A percentile compares a stretch with the other conserved stretches of the same genome.
Conservation (phyloP, 164 flowering plant genomes). For the Vitis rupestris region DNA sequence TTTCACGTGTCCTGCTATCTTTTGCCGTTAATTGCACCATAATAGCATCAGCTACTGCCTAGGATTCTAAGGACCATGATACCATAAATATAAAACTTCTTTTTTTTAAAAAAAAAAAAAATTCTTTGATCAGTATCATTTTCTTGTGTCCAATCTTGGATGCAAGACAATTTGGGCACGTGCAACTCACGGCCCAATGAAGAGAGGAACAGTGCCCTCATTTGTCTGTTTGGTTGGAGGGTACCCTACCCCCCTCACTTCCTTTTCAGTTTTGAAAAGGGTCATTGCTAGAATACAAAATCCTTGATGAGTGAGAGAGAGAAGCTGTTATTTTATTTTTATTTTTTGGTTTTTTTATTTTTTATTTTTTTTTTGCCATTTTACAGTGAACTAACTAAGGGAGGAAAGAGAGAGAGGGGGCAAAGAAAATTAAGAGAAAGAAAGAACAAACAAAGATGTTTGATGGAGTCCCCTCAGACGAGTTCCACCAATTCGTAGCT, state of each 20-base stretch:
- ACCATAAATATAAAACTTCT: background rate
- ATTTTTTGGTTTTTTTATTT: conserved; percentile 6
- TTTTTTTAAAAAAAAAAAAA: background rate
- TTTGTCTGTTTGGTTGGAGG: conserved; percentile 1
- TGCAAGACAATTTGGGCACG: too few relatives aligned
- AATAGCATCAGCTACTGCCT: conserved; percentile 33
- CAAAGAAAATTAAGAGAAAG: background rate
- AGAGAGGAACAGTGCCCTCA: too few relatives aligned
- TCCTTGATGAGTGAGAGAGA: conserved; percentile 35
- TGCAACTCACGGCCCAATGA: too few relatives aligned
- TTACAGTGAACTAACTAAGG: conserved; percentile 14
- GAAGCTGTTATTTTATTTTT: background rate
- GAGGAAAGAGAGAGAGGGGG: conserved; percentile 6
- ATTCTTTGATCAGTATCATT: too few relatives aligned
- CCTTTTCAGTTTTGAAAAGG: conserved; percentile 1
- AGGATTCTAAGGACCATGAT: conserved; percentile 32
- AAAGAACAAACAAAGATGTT: conserved; percentile 37
- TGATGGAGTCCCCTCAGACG: conserved; percentile 51
- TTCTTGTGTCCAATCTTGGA: too few relatives aligned
- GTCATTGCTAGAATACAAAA: conserved; percentile 14
- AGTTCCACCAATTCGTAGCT: conserved; percentile 54
- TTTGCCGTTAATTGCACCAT: too few relatives aligned
- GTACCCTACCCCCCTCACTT: conserved; percentile 11
- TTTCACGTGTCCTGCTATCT: conserved; percentile 56
- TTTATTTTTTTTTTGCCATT: conserved; percentile 7